Evolutionary conservation across 495 filamentous ascomycete genomes (phyloP).

Genomic region (Penicillium taxi): DNA sequence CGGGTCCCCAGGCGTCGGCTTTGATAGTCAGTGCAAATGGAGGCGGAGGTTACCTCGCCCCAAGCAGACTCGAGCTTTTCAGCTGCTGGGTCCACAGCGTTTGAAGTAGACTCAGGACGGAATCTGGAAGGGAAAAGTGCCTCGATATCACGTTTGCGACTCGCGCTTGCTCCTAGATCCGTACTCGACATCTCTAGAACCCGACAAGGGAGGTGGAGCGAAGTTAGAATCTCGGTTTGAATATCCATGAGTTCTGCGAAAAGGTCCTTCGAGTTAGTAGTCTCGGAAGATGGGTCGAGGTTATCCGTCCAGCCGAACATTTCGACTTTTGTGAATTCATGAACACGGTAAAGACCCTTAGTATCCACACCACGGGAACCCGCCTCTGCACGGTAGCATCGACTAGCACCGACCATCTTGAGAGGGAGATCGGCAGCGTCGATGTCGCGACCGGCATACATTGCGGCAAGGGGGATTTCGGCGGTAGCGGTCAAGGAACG

Average conservation of each 20-base stretch:
- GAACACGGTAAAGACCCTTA: constrained; percentile 95
- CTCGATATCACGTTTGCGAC: constrained; percentile 85
- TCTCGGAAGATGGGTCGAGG: constrained; percentile 26
- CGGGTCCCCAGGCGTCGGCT: constrained; percentile 70
- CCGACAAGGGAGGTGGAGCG: constrained; percentile 74
- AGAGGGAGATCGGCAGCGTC: constrained; percentile 57
- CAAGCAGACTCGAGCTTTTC: constrained; percentile 63
- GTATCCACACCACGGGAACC: constrained; percentile 81
- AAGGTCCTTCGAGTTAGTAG: constrained; percentile 39
- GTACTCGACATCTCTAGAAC: constrained; percentile 84
- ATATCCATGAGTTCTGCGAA: constrained; percentile 80
- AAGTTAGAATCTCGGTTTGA: constrained; percentile 71
- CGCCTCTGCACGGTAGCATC: constrained; percentile 91
- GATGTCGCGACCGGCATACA: constrained; percentile 69
- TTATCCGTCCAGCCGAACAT: constrained; percentile 76
- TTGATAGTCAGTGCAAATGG: constrained; percentile 94
- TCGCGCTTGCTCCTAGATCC: constrained; percentile 83
- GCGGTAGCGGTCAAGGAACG: constrained; percentile 77
- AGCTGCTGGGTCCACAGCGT: constrained; percentile 3
- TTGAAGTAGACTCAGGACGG: constrained; percentile 8
- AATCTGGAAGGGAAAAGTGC: constrained; percentile 82
- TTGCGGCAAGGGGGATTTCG: constrained; percentile 87
- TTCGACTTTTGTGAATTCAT: constrained; percentile 98
- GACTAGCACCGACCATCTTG: constrained; percentile 71
- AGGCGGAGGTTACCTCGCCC: constrained; percentile 88